phyloP scores from a whole-genome alignment of 768 basidiomycete species.

The Lentinus tigrinus region DNA sequence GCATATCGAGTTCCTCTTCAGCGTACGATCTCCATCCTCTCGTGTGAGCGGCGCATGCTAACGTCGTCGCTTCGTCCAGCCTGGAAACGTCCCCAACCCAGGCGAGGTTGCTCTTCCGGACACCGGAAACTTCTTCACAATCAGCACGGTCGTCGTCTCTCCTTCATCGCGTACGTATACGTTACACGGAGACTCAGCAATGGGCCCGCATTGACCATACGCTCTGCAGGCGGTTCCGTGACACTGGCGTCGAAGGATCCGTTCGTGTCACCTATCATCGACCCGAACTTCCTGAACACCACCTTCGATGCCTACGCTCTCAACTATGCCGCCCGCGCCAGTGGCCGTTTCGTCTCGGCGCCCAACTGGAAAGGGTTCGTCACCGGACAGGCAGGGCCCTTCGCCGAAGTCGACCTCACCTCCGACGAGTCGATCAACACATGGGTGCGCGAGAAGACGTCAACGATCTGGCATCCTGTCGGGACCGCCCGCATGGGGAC shows the following conservation, averaged over 20 bases:
- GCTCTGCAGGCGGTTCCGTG: slow-evolving; percentile 28
- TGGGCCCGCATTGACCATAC: too few relatives aligned
- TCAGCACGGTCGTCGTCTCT: slow-evolving; percentile 15
- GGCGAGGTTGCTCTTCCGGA: slow-evolving; percentile 5
- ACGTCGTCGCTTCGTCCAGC: not conserved
- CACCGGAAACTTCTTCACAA: slow-evolving; percentile 20
- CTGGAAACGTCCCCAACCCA: not conserved
- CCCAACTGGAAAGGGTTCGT: slow-evolving; percentile 14
- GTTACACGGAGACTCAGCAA: too few relatives aligned
- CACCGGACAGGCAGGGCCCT: not conserved
- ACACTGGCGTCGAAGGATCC: slow-evolving; percentile 25
- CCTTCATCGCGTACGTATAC: slow-evolving; percentile 23
- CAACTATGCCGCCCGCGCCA: slow-evolving; percentile 14
- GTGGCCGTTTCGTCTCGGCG: slow-evolving; percentile 4
- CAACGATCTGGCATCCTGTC: slow-evolving; percentile 25
- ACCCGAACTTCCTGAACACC: slow-evolving; percentile 26
- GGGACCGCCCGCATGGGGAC: slow-evolving; percentile 44
- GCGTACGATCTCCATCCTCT: slow-evolving; percentile 8
- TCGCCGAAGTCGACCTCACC: not conserved
- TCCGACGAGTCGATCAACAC: slow-evolving; percentile 19
- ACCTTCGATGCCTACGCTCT: slow-evolving; percentile 30
- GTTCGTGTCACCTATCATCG: slow-evolving; percentile 26
- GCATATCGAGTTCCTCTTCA: slow-evolving; percentile 10
- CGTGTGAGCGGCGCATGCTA: not conserved
- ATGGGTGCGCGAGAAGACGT: slow-evolving; percentile 15